Percentiles rank a stretch among this genome's conserved stretches.
Evolutionary conservation across 148 eudicot species (phyloP).

Genomic region (Mesembryanthemum crystallinum): DNA sequence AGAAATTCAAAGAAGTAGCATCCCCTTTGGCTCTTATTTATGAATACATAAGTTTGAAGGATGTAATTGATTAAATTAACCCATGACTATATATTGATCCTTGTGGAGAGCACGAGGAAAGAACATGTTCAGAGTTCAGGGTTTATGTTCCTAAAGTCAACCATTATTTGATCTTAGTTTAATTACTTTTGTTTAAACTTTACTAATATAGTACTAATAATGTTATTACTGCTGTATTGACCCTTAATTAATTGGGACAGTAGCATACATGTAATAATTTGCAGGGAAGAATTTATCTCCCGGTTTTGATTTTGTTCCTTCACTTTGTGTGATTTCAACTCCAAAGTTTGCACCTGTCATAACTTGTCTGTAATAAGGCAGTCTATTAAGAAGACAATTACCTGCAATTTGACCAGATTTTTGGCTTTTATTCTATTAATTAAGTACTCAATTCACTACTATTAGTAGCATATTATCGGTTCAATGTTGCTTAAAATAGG

Average conservation of each 20-base stretch:
- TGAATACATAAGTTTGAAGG: neutral
- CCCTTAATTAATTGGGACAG: no score
- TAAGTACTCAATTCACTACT: neutral
- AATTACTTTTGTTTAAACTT: neutral
- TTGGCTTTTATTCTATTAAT: no score
- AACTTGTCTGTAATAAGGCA: conserved; percentile 5
- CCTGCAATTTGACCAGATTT: neutral
- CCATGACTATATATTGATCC: no score
- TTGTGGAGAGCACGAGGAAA: conserved; percentile 27
- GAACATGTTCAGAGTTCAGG: conserved; percentile 17
- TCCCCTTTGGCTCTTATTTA: conserved; percentile 23
- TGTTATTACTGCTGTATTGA: neutral
- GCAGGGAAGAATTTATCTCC: conserved; percentile 9
- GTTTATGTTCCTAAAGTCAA: neutral
- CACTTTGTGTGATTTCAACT: neutral
- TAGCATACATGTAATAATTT: neutral
- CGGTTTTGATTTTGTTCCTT: conserved; percentile 2
- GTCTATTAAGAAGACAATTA: neutral
- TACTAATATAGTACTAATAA: neutral
- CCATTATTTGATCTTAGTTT: neutral
- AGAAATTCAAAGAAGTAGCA: conserved; percentile 29
- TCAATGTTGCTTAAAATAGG: no score
- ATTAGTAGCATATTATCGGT: no score
- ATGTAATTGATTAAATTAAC: neutral
- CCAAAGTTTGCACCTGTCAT: conserved; percentile 15